Conservation (phyloP, 2,329 filamentous ascomycete species). For the Aspergillus versicolor region DNA sequence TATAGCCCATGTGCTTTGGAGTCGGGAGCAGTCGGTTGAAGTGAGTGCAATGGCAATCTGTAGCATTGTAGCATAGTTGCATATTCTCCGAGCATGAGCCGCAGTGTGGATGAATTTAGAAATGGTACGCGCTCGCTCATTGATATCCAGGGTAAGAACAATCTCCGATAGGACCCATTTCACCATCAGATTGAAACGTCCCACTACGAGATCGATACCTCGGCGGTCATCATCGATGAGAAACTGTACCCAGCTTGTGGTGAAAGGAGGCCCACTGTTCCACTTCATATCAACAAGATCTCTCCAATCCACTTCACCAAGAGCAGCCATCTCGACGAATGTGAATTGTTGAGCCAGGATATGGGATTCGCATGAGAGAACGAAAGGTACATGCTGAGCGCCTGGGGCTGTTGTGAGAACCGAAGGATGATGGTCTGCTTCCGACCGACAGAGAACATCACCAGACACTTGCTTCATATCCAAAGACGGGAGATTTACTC, state of each 20-base stretch:
- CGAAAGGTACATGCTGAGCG: constrained; percentile 58
- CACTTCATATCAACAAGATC: constrained; percentile 64
- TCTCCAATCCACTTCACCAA: constrained; percentile 67
- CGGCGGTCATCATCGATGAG: constrained; percentile 54
- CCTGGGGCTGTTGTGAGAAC: constrained; percentile 13
- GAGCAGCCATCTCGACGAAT: constrained; percentile 63
- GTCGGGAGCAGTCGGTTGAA: constrained; percentile 57
- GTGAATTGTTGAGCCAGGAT: constrained; percentile 63
- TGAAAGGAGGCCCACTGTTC: constrained; percentile 54
- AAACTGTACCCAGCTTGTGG: constrained; percentile 63
- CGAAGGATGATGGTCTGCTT: constrained; percentile 23
- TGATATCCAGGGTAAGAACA: constrained; percentile 56
- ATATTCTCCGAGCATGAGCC: constrained; percentile 55
- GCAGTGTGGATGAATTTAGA: constrained; percentile 65
- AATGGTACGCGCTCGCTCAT: constrained; percentile 61
- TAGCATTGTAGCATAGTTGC: constrained; percentile 67
- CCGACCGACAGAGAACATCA: constrained; percentile 35
- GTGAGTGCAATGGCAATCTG: constrained; percentile 64
- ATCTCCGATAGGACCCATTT: constrained; percentile 66
- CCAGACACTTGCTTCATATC: constrained; percentile 31
- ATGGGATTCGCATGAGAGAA: constrained; percentile 62
- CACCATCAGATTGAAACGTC: constrained; percentile 65
- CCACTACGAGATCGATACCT: constrained; percentile 64
- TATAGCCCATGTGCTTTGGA: constrained; percentile 59
- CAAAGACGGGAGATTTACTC: constrained; percentile 17